Evolutionary conservation across 192 early-diverging fungal species (phyloP), one percentile per base, ranked within the genome.

Genomic region (Pilaira anomala): DNA sequence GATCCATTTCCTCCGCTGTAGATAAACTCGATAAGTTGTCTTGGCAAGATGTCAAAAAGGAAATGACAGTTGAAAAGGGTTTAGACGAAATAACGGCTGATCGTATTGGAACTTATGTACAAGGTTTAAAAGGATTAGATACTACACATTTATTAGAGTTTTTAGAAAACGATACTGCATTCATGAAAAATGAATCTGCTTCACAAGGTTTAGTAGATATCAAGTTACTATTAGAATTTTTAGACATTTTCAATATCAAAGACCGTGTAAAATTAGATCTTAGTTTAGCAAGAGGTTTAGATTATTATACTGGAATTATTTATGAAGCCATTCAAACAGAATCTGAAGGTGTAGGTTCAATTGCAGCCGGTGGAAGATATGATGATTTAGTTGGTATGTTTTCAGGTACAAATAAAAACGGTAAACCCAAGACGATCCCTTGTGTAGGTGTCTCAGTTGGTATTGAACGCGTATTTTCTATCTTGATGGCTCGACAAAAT

Each of bases 291-390:
- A 87, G 96, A 41, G 96, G 96, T 33, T 70, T 98, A 46, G 96
- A 98, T 74, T 98, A 98, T 76, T 98, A 98, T 80, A 98, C 96
- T 18, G 96, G 96, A 21, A 84, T 96, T 33, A 98, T 98, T 69
- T 98, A 97, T 74, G 96, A 98, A 70, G 96, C 93, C 3, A 89
- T 98, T 1, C 73, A 78, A 3, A 78, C 77, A 41, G 64, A 73
- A 28, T 81, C 82, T 9, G 79, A 84, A 18, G 95, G 94, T 40
- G 90, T 97, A 6, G 96, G 96, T 9, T 98, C 95, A 9, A 88
- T 98, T 69, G 92, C 96, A 8, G 93, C 92, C 0, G 96, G 96
- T 39, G 96, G 96, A 1, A 91, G 96, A 33, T 98, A 98, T 80
- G 96, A 98, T 64, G 85, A 93, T 41, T 83, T 98, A 54, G 95